These are phyloP conservation scores for Tricholoma saponaceum DNA, from an alignment of 768 basidiomycete genomes.

Conservation along the genomic window DNA sequence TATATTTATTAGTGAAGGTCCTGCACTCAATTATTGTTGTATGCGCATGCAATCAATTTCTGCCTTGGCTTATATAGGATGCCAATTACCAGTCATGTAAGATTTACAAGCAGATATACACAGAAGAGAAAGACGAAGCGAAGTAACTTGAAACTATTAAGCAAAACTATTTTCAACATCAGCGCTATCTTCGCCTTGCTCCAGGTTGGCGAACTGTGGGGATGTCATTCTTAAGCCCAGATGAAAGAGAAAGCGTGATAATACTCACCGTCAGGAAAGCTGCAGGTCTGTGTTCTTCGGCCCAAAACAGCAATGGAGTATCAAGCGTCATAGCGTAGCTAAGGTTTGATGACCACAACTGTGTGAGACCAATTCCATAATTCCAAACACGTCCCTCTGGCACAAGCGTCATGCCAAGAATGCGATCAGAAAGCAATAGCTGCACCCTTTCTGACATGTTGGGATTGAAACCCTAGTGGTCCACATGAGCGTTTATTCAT, in stretches of 20 bases:
- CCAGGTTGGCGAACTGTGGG: constrained; percentile 80
- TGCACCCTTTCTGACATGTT: constrained; percentile 97
- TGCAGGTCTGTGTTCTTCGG: constrained; percentile 90
- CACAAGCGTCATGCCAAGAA: constrained; percentile 93
- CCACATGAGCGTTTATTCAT: constrained; percentile 3
- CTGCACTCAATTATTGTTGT: neutral
- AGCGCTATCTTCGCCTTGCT: constrained; percentile 88
- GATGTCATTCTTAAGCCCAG: constrained; percentile 3
- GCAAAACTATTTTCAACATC: constrained; percentile 96
- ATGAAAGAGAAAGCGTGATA: neutral
- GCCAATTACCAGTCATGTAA: neutral
- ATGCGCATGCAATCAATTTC: neutral
- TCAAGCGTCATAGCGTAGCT: constrained; percentile 83
- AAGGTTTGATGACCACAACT: constrained; percentile 81
- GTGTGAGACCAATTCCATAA: constrained; percentile 91
- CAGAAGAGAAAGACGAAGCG: constrained; percentile 1
- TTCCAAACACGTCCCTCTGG: constrained; percentile 97
- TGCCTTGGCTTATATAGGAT: neutral
- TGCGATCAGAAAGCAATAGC: constrained; percentile 89
- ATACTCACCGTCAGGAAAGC: constrained; percentile 84
- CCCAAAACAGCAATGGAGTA: constrained; percentile 95
- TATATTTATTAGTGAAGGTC: neutral
- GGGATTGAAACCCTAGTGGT: constrained; percentile 83
- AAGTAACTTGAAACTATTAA: constrained; percentile 32
- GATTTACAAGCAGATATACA: constrained; percentile 14